Evolutionary conservation across 345 rosid species (phyloP).

Genomic region (Lepidium aucheri): DNA sequence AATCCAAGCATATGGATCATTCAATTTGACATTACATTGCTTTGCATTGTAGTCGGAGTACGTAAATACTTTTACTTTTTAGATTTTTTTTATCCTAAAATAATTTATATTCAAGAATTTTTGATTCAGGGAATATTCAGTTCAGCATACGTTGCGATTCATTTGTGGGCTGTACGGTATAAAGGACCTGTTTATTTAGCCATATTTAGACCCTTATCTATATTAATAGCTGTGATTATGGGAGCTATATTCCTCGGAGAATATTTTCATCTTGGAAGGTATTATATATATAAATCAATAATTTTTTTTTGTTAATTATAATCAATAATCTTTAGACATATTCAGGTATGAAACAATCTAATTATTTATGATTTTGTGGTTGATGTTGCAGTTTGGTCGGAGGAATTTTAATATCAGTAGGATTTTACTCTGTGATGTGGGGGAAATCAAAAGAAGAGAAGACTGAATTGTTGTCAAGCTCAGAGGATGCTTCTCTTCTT

Average conservation of each 20-base stretch:
- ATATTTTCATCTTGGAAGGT: too few species aligned
- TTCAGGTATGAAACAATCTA: neutral
- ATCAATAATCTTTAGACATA: too few species aligned
- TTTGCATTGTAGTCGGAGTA: neutral
- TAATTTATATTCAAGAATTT: neutral
- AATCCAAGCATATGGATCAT: constrained; percentile 50
- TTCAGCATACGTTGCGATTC: constrained; percentile 35
- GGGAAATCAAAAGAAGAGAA: constrained; percentile 61
- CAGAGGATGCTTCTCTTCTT: too few species aligned
- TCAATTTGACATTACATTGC: constrained; percentile 27
- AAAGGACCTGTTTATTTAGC: constrained; percentile 68
- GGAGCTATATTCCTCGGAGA: constrained; percentile 49
- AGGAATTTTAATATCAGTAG: constrained; percentile 50
- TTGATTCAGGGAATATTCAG: constrained; percentile 41
- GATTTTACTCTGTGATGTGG: constrained; percentile 74
- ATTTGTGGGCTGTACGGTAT: constrained; percentile 39
- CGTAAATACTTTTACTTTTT: neutral
- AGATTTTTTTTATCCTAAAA: neutral
- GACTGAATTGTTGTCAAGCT: constrained; percentile 12
- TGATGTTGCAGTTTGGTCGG: constrained; percentile 48
- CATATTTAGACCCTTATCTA: constrained; percentile 58
- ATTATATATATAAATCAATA: constrained; percentile 6
- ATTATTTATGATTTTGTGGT: neutral
- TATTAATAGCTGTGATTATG: constrained; percentile 55
- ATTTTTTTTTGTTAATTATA: too few species aligned